Evolutionary conservation across 805 yeast species (phyloP).

Genomic region (Saturnispora gosingensis): DNA sequence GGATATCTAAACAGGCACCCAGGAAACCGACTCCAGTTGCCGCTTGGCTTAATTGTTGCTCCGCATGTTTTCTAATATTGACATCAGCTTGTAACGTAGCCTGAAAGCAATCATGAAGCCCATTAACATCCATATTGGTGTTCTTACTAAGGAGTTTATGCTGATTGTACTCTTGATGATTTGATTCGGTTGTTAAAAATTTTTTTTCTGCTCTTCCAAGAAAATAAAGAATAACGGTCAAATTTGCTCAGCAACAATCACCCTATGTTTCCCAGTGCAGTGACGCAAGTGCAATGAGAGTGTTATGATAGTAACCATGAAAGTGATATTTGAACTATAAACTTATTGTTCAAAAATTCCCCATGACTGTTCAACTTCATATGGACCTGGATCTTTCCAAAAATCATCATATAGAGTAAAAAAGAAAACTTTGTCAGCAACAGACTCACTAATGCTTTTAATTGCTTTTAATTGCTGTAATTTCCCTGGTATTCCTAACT

Average conservation of each 20-base stretch:
- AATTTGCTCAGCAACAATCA: background rate
- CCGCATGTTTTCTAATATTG: constrained; percentile 56
- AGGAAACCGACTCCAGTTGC: constrained; percentile 61
- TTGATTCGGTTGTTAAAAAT: background rate
- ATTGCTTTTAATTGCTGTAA: constrained; percentile 45
- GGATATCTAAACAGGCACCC: constrained; percentile 73
- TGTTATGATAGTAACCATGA: background rate
- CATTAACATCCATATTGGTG: constrained; percentile 52
- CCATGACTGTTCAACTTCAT: constrained; percentile 56
- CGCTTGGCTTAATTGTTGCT: constrained; percentile 50
- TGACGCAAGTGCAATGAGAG: background rate
- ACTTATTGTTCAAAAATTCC: constrained; percentile 31
- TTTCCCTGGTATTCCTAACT: constrained; percentile 42
- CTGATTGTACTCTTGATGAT: background rate
- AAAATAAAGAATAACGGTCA: background rate
- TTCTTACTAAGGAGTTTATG: background rate
- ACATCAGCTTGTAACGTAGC: constrained; percentile 70
- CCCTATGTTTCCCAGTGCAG: background rate
- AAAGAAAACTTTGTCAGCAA: constrained; percentile 43
- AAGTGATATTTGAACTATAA: too few relatives aligned
- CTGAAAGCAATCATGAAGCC: constrained; percentile 64
- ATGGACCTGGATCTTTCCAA: constrained; percentile 51
- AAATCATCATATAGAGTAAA: constrained; percentile 55
- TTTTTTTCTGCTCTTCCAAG: background rate
- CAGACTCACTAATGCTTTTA: constrained; percentile 35